Conservation (phyloP, 257 asterid species). For the Solanum peruvianum region DNA sequence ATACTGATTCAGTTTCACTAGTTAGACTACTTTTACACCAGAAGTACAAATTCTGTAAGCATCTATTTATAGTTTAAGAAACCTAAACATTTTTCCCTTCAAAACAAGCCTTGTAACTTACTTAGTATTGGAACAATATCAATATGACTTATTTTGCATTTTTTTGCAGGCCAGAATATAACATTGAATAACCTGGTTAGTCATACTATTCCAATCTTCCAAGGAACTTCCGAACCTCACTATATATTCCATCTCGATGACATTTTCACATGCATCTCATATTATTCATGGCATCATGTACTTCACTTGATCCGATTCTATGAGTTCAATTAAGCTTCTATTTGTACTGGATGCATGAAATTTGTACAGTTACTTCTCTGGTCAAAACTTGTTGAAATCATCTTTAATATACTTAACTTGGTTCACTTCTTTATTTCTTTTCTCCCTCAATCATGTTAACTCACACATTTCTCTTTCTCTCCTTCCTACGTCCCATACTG, state of each 20-base stretch:
- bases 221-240: neutral
- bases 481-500: neutral
- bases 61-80: neutral
- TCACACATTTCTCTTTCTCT: neutral
- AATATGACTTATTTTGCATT: neutral
- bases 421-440: neutral
- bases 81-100: neutral
- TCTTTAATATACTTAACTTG: neutral
- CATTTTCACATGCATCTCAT: neutral
- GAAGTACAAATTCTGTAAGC: neutral
- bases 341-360: neutral
- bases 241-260: neutral
- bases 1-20: neutral
- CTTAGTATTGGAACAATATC: neutral
- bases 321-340: neutral
- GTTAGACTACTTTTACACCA: neutral
- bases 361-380: neutral
- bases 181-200: neutral
- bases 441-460: neutral
- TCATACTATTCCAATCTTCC: neutral
- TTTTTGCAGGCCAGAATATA: neutral
- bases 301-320: neutral
- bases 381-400: neutral
- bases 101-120: neutral
- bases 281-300: neutral